Base-by-base conservation (phyloP, 1,284 basidiomycete species). In the Mycena citricolor region DNA sequence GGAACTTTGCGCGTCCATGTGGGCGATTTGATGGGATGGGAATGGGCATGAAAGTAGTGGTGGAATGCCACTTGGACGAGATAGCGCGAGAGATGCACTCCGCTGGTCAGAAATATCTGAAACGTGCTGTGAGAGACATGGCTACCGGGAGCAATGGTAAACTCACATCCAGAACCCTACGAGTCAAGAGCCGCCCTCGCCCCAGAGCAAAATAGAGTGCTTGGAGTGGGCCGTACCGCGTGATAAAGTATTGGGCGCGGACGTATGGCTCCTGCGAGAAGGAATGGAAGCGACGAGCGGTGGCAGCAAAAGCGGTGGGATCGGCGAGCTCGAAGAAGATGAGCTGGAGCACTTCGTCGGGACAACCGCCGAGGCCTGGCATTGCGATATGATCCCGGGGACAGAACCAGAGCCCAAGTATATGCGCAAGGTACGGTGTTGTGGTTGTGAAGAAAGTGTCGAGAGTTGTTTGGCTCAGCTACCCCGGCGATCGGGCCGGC, bases 41-140 rank as follows among this genome's bases (percentile, higher is more conserved):
- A 68, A 52, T 79, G 76, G 1, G 81, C 76, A 52, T 80, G 76
- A 60, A 85, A 87, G 59, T 79, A 86, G 58, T 88, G 85, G 47
- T 86, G 83, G 41, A 84, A 79, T 37, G 85, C 80, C 43, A 83
- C 74, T 62, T 88, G 86, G 32, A 81, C 71, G 44, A 88, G 73
- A 63, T 88, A 88, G 47, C 85, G 77, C 51, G 85, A 88, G 53
- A 87, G 61, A 58, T 84, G 83, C 42, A 83, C 85, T 47, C 84
- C 84, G 57, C 82, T 84, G 41, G 74, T 71, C 49, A 87, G 66
- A 44, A 88, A 71, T 56, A 83, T 83, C 85, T 87, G 56, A 50
- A 35, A 47, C 44, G 34, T 45, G 42, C n/a, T n/a, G 44, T 47
- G 25, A 47, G 39, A 42, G 47, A 35, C 42, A 45, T 43, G 50